These are phyloP conservation scores for Rickenella mellea DNA, from an alignment of 768 basidiomycete species.

Conservation along the genomic window DNA sequence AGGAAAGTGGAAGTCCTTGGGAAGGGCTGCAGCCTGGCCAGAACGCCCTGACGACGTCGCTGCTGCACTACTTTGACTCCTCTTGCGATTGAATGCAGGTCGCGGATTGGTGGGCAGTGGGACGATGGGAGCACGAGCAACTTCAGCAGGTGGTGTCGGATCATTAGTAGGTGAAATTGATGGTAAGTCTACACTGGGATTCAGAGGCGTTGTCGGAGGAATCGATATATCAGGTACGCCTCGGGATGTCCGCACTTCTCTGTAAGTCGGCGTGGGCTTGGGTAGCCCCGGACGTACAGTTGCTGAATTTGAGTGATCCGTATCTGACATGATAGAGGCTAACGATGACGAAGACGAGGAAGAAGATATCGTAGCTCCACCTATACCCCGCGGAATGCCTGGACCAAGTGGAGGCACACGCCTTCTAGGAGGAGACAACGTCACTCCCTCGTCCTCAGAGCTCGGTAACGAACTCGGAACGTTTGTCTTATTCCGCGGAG, in stretches of 20 bases:
- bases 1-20: constrained; percentile 28
- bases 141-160: background rate
- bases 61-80: constrained; percentile 33
- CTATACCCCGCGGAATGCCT: background rate
- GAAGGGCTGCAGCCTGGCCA: constrained; percentile 15
- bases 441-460: constrained; percentile 14
- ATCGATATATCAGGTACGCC: constrained; percentile 31
- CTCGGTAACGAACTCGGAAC: constrained; percentile 16
- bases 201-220: constrained; percentile 16
- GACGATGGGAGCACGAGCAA: too few relatives aligned
- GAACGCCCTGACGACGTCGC: constrained; percentile 21
- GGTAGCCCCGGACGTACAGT: background rate
- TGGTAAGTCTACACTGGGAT: constrained; percentile 12
- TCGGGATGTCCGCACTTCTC: constrained; percentile 20
- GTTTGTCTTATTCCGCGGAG: constrained; percentile 24
- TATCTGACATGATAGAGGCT: background rate
- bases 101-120: constrained; percentile 8
- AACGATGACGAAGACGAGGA: background rate
- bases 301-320: background rate
- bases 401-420: background rate
- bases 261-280: constrained; percentile 11
- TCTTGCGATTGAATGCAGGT: constrained; percentile 27
- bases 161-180: constrained; percentile 4
- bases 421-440: background rate
- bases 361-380: background rate